These are phyloP conservation scores for Passiflora organensis DNA, from an alignment of 345 rosid genomes.

Conservation along the genomic window DNA sequence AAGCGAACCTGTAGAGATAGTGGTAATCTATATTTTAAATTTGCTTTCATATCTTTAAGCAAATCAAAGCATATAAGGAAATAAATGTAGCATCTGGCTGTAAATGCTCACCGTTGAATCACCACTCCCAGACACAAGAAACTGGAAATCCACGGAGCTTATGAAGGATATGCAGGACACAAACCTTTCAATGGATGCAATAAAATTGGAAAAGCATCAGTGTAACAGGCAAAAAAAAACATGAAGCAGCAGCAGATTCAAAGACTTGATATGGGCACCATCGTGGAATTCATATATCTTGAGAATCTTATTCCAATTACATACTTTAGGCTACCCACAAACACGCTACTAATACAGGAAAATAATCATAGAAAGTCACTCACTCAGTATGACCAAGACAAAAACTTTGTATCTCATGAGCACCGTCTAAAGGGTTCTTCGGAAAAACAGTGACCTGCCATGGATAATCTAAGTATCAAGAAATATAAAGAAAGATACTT, in stretches of 20 bases:
- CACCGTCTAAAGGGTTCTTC: constrained; percentile 72
- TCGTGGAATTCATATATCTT: background rate
- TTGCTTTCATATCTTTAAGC: constrained; percentile 2
- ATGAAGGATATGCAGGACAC: constrained; percentile 74
- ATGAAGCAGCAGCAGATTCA: background rate
- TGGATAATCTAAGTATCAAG: constrained; percentile 11
- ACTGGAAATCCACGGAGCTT: constrained; percentile 42
- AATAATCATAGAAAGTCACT: constrained; percentile 40
- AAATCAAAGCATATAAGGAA: constrained; percentile 4
- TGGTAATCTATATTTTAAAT: constrained; percentile 1
- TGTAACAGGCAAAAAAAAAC: background rate
- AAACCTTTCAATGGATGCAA: constrained; percentile 43
- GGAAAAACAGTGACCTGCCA: constrained; percentile 78
- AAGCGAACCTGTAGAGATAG: constrained; percentile 61
- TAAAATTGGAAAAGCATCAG: constrained; percentile 1
- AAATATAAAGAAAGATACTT: constrained; percentile 9
- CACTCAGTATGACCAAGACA: constrained; percentile 97
- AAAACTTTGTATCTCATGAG: constrained; percentile 91
- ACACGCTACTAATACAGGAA: background rate
- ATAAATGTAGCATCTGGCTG: constrained; percentile 8
- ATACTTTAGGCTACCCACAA: background rate
- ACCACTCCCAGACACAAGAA: constrained; percentile 91
- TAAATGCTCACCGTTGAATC: constrained; percentile 72
- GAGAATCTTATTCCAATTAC: background rate
- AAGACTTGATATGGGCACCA: background rate